A percentile compares a stretch with the other conserved stretches of the same genome.
These are phyloP conservation scores for Aureobasidium zeae DNA, from an alignment of 2,329 filamentous ascomycete species.

Conservation along the genomic window DNA sequence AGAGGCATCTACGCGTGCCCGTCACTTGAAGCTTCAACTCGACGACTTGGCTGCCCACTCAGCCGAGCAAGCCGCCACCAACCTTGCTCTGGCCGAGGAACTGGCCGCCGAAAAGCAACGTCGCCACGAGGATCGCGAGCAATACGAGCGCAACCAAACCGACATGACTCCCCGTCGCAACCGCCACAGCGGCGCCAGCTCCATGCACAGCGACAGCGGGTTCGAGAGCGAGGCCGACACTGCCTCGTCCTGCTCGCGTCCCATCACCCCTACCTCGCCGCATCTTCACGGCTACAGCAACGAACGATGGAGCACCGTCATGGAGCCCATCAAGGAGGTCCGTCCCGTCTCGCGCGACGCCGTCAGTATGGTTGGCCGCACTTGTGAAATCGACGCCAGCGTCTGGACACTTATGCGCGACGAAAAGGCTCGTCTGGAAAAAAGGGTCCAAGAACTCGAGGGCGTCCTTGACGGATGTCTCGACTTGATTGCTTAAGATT, in stretches of 20 bases:
- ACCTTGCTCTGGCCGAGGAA: constrained; percentile 42
- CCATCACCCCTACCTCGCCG: constrained; percentile 29
- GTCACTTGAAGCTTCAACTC: constrained; percentile 51
- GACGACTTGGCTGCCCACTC: constrained; percentile 50
- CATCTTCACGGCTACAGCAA: constrained; percentile 28
- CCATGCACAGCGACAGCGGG: constrained; percentile 46
- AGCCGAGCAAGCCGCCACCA: constrained; percentile 47
- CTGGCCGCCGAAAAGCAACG: constrained; percentile 36
- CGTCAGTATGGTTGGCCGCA: constrained; percentile 26
- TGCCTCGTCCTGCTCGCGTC: constrained; percentile 39
- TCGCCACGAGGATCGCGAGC: constrained; percentile 32
- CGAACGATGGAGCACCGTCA: constrained; percentile 11
- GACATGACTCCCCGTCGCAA: constrained; percentile 20
- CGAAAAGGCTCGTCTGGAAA: constrained; percentile 46
- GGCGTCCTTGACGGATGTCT: constrained; percentile 48
- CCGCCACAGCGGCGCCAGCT: constrained; percentile 23
- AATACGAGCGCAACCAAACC: constrained; percentile 22
- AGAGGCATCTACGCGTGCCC: constrained; percentile 48
- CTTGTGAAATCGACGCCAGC: constrained; percentile 26
- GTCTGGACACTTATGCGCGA: constrained; percentile 48
- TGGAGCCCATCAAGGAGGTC: constrained; percentile 20
- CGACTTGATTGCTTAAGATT: constrained; percentile 40
- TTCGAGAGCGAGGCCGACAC: constrained; percentile 47
- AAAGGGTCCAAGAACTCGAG: constrained; percentile 45
- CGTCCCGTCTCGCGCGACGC: constrained; percentile 23